phyloP scores from a whole-genome alignment of 1,284 basidiomycete species.

The Cutaneotrichosporon spelunceum region DNA sequence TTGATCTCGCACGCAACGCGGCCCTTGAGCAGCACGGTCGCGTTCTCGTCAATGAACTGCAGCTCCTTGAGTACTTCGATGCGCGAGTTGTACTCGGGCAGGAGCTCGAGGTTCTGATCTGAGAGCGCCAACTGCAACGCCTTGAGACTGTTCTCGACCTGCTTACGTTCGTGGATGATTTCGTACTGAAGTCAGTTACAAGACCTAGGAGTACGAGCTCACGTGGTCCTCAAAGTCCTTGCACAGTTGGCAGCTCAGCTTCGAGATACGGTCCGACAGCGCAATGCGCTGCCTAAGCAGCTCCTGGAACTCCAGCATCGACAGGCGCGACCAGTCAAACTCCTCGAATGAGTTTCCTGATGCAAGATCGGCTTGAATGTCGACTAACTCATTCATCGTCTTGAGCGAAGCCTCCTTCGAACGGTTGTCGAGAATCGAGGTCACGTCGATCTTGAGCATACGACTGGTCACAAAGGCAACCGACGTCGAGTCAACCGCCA shows the following conservation, averaged over 20 bases:
- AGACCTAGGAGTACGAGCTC: conserved; percentile 36
- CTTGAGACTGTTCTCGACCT: conserved; percentile 69
- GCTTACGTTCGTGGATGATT: conserved; percentile 68
- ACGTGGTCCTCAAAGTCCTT: conserved; percentile 67
- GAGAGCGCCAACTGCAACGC: conserved; percentile 75
- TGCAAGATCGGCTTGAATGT: conserved; percentile 58
- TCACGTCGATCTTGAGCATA: conserved; percentile 68
- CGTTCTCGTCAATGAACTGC: conserved; percentile 87
- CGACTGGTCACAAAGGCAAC: conserved; percentile 72
- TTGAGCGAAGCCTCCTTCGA: conserved; percentile 54
- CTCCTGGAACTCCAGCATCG: conserved; percentile 91
- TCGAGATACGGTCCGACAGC: conserved; percentile 54
- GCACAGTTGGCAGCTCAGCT: conserved; percentile 60
- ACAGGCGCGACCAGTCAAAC: conserved; percentile 77
- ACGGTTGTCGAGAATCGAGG: conserved; percentile 58
- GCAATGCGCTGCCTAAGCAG: conserved; percentile 62
- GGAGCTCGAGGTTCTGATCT: conserved; percentile 92
- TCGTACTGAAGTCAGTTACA: conserved; percentile 61
- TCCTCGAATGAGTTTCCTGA: conserved; percentile 60
- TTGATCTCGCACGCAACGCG: conserved; percentile 99
- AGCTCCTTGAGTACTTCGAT: conserved; percentile 87
- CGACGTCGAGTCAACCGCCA: conserved; percentile 66
- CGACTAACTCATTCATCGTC: conserved; percentile 53
- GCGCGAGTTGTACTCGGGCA: conserved; percentile 95
- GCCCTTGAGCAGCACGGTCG: conserved; percentile 92